These are phyloP conservation scores for Mortierella sp. DNA, from an alignment of 371 early-diverging fungal genomes.

Conservation along the genomic window DNA sequence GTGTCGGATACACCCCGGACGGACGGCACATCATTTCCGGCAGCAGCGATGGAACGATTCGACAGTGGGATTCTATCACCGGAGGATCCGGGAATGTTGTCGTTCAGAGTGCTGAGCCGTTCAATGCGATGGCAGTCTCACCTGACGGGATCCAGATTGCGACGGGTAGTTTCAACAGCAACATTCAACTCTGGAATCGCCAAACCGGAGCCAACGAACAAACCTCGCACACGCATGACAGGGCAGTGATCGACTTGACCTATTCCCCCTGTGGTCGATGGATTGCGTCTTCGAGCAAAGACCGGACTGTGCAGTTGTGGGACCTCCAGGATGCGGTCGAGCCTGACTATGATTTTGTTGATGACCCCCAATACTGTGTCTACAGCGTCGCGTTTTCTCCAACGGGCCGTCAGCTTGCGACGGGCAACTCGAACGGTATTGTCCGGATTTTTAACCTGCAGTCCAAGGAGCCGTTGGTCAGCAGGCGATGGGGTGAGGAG, in stretches of 20 bases:
- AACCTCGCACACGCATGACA: background rate
- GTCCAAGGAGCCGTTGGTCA: background rate
- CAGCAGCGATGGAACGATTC: no score
- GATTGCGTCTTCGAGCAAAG: background rate
- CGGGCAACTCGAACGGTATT: no score
- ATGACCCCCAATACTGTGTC: no score
- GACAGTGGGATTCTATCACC: no score
- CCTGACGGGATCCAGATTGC: no score
- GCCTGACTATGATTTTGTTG: no score
- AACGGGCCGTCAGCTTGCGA: no score
- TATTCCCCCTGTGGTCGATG: background rate
- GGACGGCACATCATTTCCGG: background rate
- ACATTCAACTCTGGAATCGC: background rate
- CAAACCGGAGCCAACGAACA: background rate
- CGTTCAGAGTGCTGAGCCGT: no score
- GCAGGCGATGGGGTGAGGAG: background rate
- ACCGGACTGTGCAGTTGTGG: conserved; percentile 1
- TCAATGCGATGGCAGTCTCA: no score
- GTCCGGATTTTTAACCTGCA: no score
- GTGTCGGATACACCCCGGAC: background rate
- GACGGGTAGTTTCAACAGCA: background rate
- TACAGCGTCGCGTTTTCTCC: no score
- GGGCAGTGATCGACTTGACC: background rate
- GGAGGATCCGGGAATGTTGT: no score
- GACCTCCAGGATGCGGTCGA: background rate